Conservation (phyloP, 164 flowering plant species). For the Sedum album region DNA sequence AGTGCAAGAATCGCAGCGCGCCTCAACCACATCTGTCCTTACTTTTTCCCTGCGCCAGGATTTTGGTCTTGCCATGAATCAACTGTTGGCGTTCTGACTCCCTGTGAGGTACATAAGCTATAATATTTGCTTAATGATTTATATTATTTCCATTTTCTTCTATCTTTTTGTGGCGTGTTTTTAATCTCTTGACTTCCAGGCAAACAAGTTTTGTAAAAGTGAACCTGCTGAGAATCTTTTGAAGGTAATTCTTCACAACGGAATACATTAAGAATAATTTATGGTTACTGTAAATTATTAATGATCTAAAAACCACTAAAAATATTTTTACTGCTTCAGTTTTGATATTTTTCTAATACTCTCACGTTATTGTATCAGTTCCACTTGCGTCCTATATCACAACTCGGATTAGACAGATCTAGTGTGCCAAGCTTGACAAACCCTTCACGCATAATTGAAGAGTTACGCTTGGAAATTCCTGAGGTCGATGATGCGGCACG, state of each 20-base stretch:
- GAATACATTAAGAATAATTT: not conserved
- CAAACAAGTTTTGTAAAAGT: constrained; percentile 21
- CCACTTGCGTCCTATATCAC: constrained; percentile 75
- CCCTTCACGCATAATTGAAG: constrained; percentile 34
- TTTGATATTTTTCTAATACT: not conserved
- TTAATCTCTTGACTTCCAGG: constrained; percentile 33
- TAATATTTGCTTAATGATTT: not conserved
- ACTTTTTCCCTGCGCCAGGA: constrained; percentile 84
- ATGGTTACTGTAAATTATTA: no score
- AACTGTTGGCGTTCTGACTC: constrained; percentile 15
- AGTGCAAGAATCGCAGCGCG: constrained; percentile 80
- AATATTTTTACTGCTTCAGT: not conserved
- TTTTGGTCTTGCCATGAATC: constrained; percentile 46
- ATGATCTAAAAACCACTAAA: not conserved
- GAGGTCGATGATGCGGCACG: constrained; percentile 59
- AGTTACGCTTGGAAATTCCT: constrained; percentile 64
- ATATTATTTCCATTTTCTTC: not conserved
- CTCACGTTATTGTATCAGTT: constrained; percentile 38
- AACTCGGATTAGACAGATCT: constrained; percentile 75
- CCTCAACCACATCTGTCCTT: constrained; percentile 86
- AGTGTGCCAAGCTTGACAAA: constrained; percentile 35
- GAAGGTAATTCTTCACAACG: constrained; percentile 47
- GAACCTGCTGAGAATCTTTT: constrained; percentile 80
- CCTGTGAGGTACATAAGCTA: constrained; percentile 39
- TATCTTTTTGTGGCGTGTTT: not conserved